Conservation (phyloP, 192 early-diverging fungal genomes). For the Coemansia sp. region DNA sequence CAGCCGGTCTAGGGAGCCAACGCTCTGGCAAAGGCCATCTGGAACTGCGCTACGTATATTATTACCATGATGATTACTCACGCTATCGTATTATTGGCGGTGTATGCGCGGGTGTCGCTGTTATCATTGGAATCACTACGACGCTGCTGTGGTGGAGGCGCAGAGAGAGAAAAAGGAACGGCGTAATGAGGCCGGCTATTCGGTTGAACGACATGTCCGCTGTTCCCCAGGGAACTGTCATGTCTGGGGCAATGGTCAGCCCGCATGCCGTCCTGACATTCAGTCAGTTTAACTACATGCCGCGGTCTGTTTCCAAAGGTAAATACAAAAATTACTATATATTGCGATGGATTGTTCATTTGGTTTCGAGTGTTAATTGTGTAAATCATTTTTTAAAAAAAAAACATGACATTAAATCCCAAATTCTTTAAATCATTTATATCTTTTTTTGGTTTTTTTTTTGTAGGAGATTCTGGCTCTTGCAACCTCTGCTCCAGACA, state of each 20-base stretch:
- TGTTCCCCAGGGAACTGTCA: neutral
- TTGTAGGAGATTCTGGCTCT: constrained; percentile 14
- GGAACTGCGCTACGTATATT: constrained; percentile 1
- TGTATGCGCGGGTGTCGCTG: constrained; percentile 6
- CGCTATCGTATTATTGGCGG: constrained; percentile 11
- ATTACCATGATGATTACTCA: neutral
- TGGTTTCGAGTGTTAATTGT: too few relatives aligned
- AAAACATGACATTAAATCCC: neutral
- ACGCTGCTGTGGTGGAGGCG: constrained; percentile 5
- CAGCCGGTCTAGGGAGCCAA: neutral
- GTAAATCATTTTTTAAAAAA: neutral
- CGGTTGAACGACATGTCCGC: neutral
- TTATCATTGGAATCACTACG: neutral
- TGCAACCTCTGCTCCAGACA: constrained; percentile 37
- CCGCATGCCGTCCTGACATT: constrained; percentile 23
- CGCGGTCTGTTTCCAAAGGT: constrained; percentile 16
- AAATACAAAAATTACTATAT: neutral
- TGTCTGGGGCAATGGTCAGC: constrained; percentile 3
- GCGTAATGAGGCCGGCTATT: neutral
- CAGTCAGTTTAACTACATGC: constrained; percentile 41
- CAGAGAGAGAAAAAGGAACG: constrained; percentile 1
- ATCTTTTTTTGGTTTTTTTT: neutral
- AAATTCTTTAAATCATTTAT: neutral
- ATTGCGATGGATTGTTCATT: too few relatives aligned
- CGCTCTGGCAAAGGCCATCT: neutral